phyloP scores from a whole-genome alignment of 768 basidiomycete genomes.

The Fibroporia radiculosa region DNA sequence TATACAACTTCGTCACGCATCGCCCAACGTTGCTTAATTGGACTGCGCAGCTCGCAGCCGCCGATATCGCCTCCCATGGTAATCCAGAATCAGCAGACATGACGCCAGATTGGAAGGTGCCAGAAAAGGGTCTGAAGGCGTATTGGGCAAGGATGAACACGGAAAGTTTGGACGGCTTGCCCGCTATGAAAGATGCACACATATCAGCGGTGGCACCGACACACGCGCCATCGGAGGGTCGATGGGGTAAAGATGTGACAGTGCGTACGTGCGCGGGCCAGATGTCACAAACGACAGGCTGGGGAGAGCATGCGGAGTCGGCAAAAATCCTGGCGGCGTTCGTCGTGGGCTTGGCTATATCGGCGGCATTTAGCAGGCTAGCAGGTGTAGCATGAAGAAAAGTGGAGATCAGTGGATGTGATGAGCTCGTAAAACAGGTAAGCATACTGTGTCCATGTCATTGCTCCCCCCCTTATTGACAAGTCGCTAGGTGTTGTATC shows the following conservation, averaged over 20 bases:
- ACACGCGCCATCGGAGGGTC: conserved; percentile 2
- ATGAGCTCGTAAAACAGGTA: no score
- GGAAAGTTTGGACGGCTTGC: conserved; percentile 49
- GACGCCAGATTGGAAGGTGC: background rate
- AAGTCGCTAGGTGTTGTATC: no score
- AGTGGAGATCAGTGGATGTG: no score
- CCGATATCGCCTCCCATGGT: conserved; percentile 24
- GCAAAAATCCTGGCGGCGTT: conserved; percentile 19
- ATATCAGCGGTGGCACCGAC: conserved; percentile 6
- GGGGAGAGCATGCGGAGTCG: background rate
- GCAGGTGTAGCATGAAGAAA: background rate
- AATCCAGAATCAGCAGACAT: conserved; percentile 1
- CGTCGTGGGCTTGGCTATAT: conserved; percentile 20
- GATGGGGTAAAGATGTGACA: background rate
- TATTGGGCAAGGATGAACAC: conserved; percentile 50
- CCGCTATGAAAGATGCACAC: conserved; percentile 33
- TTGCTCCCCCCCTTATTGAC: no score
- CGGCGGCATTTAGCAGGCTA: conserved; percentile 9
- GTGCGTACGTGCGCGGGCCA: background rate
- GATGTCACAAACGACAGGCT: background rate
- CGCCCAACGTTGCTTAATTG: conserved; percentile 44
- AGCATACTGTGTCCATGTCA: no score
- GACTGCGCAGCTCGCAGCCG: conserved; percentile 35
- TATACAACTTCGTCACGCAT: conserved; percentile 48
- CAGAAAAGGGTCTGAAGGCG: conserved; percentile 39